Conservation (phyloP, 805 yeast genomes). For the Torulaspora franciscae region DNA sequence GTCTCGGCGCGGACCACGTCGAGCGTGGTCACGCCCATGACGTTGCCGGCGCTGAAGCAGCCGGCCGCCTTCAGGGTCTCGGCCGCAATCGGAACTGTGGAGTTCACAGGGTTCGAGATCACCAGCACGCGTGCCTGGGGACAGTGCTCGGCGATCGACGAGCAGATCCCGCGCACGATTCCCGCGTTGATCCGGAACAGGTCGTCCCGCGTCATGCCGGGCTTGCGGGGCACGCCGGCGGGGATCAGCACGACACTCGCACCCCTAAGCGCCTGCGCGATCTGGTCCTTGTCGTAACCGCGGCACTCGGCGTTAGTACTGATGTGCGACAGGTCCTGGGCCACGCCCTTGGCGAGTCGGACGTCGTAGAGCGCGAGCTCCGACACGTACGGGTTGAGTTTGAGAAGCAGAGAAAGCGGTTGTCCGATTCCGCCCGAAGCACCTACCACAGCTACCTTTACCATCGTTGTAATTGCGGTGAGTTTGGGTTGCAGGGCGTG, state of each 20-base stretch:
- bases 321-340: constrained; percentile 72
- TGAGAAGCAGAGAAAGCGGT: constrained; percentile 60
- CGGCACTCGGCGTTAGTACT: constrained; percentile 66
- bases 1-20: constrained; percentile 75
- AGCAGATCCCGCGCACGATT: constrained; percentile 71
- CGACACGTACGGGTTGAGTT: constrained; percentile 65
- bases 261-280: constrained; percentile 64
- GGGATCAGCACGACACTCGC: constrained; percentile 86
- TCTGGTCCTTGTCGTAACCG: constrained; percentile 64
- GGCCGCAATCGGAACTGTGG: constrained; percentile 78
- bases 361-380: constrained; percentile 68
- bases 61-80: constrained; percentile 71
- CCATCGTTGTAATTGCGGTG: constrained; percentile 17
- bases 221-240: constrained; percentile 87
- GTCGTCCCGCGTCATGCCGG: constrained; percentile 87
- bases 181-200: constrained; percentile 80
- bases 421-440: constrained; percentile 86
- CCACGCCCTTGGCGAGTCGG: constrained; percentile 75
- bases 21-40: constrained; percentile 79
- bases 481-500: no score
- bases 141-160: constrained; percentile 58
- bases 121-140: constrained; percentile 64
- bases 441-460: constrained; percentile 72
- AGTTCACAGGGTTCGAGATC: constrained; percentile 80
- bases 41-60: constrained; percentile 67